phyloP scores from a whole-genome alignment of 345 rosid species.

The Eucalyptus caleyi region DNA sequence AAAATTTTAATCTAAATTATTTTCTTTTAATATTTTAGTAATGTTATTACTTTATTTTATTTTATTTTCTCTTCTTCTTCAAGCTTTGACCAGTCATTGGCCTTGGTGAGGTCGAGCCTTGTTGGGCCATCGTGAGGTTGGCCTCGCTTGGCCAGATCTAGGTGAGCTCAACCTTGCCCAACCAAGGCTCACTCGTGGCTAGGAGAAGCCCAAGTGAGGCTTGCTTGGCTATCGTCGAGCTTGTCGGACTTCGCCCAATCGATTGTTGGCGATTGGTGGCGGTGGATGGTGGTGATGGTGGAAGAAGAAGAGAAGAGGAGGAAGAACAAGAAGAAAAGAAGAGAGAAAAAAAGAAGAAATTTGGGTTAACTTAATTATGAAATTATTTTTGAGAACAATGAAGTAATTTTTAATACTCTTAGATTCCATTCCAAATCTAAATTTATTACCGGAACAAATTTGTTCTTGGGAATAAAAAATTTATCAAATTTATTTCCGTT shows the following conservation, averaged over 20 bases:
- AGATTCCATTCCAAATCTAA: accelerated
- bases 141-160: accelerated
- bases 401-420: too few species aligned
- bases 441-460: accelerated
- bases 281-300: accelerated
- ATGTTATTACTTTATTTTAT: too few species aligned
- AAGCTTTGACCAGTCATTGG: too few species aligned
- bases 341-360: too few species aligned
- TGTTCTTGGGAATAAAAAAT: too few species aligned
- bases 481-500: accelerated
- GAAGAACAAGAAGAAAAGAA: too few species aligned
- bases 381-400: accelerated
- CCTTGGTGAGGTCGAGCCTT: accelerated
- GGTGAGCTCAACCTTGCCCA: too few species aligned
- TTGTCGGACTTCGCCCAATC: accelerated
- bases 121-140: accelerated
- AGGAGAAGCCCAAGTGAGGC: too few species aligned
- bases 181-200: accelerated
- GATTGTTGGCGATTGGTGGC: accelerated
- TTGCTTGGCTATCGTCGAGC: accelerated
- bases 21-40: too few species aligned
- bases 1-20: too few species aligned
- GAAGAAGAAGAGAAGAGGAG: too few species aligned
- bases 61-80: accelerated
- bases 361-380: accelerated